Evolutionary conservation across 495 filamentous ascomycete genomes (phyloP), one percentile per base, ranked within the genome.

Genomic region (Podospora tetraspora): DNA sequence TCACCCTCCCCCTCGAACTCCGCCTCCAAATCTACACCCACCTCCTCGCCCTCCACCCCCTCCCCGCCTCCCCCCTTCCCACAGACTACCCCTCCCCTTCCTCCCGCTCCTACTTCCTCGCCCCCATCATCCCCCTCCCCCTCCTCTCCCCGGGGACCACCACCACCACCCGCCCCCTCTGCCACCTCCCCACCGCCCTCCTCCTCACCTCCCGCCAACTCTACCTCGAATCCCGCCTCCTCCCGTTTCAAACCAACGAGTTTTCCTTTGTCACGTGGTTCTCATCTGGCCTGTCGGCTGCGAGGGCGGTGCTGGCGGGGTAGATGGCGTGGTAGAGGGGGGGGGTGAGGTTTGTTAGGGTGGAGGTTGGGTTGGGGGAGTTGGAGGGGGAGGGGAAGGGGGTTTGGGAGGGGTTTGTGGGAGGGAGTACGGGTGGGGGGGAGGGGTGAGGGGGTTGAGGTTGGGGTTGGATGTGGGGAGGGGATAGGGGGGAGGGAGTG

Each of bases 221-320:
- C 7, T 80, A 81, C 71, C 19, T 67, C 24, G 78, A 80, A 66
- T 69, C 69, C 21, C 69, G 77, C 37, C 13, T 62, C 16, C 23
- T 79, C 29, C 73, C 79, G 6, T 80, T 79, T 64, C 70, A 66
- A n/a, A 68, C 71, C 16, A 79, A 79, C 66, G 78, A 79, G 70
- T 80, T 81, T 63, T 71, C 75, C 24, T 80, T 79, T 30, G 68
- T 73, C 25, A 75, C 75, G 19, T 79, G 74, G 75, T 76, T 77
- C 69, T 71, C 75, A 3, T 77, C 77, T 34, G 78, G 76, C 12
- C 27, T 77, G 34, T 73, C 72, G 56, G 68, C 74, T 0, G 78
- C 77, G 0, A 52, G 69, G 16, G 70, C 69, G 4, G 78, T 80
- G 61, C 64, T 76, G 13, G 29, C n/a, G 56, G 65, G 60, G 60